phyloP scores from a whole-genome alignment of 805 yeast species.

The Lipomyces mesembrius region DNA sequence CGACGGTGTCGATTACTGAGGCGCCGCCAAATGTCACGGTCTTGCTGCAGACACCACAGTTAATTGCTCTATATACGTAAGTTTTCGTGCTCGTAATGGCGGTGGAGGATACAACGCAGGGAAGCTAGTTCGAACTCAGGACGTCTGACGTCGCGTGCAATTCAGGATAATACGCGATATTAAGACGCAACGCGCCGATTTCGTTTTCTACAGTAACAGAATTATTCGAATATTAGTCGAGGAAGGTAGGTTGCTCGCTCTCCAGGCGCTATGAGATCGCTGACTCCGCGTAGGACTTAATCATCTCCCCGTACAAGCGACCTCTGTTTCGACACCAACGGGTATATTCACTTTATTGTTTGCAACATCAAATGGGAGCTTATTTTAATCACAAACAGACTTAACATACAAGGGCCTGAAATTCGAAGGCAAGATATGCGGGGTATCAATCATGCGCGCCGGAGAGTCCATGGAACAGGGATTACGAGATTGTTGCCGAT shows the following conservation, averaged over 20 bases:
- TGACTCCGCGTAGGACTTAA: constrained; percentile 59
- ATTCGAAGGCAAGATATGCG: constrained; percentile 92
- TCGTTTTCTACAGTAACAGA: constrained; percentile 93
- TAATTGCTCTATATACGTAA: constrained; percentile 77
- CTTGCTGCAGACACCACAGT: constrained; percentile 87
- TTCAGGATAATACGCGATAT: constrained; percentile 81
- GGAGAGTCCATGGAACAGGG: constrained; percentile 99
- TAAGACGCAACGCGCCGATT: constrained; percentile 82
- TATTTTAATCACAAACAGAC: constrained; percentile 51
- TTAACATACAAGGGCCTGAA: constrained; percentile 72
- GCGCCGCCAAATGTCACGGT: constrained; percentile 59
- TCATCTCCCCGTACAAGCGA: constrained; percentile 82
- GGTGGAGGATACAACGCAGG: neutral
- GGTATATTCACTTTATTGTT: constrained; percentile 48
- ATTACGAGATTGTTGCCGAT: constrained; percentile 92
- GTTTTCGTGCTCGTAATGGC: constrained; percentile 30
- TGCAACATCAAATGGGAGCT: neutral
- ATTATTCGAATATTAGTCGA: constrained; percentile 92
- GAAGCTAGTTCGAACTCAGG: neutral
- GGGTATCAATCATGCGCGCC: constrained; percentile 97
- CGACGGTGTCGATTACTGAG: constrained; percentile 17
- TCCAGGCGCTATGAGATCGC: neutral
- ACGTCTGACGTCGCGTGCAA: neutral
- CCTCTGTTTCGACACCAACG: constrained; percentile 74
- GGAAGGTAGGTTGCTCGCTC: constrained; percentile 55